Base-by-base conservation (phyloP, 2,329 filamentous ascomycete genomes). In the Chaetothyriales sp. region DNA sequence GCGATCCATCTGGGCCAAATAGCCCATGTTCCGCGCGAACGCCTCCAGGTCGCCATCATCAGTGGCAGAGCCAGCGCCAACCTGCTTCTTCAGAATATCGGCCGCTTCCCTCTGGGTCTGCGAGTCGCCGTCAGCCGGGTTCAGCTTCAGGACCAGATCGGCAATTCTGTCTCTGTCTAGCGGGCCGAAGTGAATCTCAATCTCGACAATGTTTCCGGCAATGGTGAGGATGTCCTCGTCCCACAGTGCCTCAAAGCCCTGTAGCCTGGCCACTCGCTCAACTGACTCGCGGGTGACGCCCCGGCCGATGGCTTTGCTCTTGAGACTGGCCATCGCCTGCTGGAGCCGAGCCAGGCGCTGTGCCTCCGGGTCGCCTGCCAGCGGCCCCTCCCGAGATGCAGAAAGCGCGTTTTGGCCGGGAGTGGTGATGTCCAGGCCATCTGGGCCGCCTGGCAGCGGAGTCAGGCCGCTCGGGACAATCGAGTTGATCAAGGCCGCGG, bases 201-300 rank as follows among this genome's bases (percentile, higher is more conserved):
- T 61, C 49, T 73, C 70, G 29, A 73, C 70, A 50, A 67, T 68
- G 46, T 72, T 58, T 4, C 70, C 70, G 6, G 70, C 70, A 54
- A 73, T 71, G 47, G 64, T 72, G 45, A 73, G 63, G 53, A 66
- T 68, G 44, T 73, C 67, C 15, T 72, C 69, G 54, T 72, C 69
- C 69, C 69, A 72, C 44, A 72, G 67, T 13, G 69, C 70, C 48
- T 71, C 69, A 29, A 73, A 71, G 1, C 69, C 70, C 53, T 72
- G 68, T 1, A 73, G 59, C 48, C 66, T 63, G 19, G 66, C 68
- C 19, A 73, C 50, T 47, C 69, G 63, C 54, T 73, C 69, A 25
- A 73, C 62, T 0, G 67, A 66, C 48, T 72, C 69, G 15, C 70
- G 63, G 48, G 68, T 70, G 25, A 73, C 65, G 1, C 70, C 70